Evolutionary conservation across 208 protist genomes (phyloP).

Genomic region (Lotmaria passim): DNA sequence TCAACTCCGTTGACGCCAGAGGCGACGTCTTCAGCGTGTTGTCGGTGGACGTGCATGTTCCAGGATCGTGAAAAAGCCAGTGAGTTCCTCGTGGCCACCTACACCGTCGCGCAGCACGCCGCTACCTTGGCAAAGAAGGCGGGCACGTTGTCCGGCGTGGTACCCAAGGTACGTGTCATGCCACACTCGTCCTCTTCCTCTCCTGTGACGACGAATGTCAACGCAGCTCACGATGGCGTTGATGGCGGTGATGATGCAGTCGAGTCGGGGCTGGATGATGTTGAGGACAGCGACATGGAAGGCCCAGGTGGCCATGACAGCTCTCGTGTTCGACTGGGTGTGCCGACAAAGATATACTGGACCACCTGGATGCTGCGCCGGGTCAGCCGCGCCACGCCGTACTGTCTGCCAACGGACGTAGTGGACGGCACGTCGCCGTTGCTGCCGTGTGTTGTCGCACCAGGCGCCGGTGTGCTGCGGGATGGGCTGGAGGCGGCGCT

Average conservation of each 20-base stretch:
- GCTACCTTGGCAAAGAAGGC: slow-evolving; percentile 13
- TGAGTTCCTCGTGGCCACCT: slow-evolving; percentile 48
- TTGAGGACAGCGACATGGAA: too few species aligned
- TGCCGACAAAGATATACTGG: slow-evolving; percentile 20
- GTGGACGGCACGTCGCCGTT: slow-evolving; percentile 48
- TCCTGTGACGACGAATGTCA: too few species aligned
- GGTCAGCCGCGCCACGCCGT: slow-evolving; percentile 35
- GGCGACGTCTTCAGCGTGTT: slow-evolving; percentile 2
- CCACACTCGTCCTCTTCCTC: neutral
- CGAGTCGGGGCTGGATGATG: too few species aligned
- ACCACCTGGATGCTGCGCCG: slow-evolving; percentile 47
- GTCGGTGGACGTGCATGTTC: slow-evolving; percentile 45
- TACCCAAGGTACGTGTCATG: slow-evolving; percentile 24
- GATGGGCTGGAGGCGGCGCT: slow-evolving; percentile 49
- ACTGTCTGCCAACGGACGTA: slow-evolving; percentile 41
- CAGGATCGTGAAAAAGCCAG: slow-evolving; percentile 26
- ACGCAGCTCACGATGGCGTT: too few species aligned
- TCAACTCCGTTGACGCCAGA: neutral
- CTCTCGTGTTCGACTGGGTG: neutral
- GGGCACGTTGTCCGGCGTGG: slow-evolving; percentile 2
- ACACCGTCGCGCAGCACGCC: slow-evolving; percentile 46
- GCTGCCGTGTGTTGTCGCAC: slow-evolving; percentile 39
- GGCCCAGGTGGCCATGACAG: too few species aligned
- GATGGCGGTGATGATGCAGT: too few species aligned
- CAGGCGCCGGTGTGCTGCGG: slow-evolving; percentile 51